phyloP scores from a whole-genome alignment of 495 filamentous ascomycete genomes.

The Chaetomidium leptoderma region DNA sequence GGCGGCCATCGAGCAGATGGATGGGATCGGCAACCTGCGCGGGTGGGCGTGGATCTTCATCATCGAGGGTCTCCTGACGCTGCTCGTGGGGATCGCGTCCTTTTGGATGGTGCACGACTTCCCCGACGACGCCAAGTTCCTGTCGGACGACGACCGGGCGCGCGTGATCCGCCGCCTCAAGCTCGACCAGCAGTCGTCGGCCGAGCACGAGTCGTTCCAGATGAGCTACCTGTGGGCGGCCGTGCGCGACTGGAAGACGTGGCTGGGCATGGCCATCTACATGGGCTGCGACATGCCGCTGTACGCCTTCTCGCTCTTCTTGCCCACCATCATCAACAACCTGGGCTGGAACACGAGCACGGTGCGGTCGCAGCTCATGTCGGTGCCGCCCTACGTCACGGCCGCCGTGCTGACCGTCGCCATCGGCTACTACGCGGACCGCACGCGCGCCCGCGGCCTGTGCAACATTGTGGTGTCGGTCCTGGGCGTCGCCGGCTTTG shows the following conservation, averaged over 20 bases:
- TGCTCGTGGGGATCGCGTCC: conserved; percentile 66
- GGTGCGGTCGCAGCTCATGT: conserved; percentile 72
- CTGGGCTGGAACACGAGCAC: conserved; percentile 59
- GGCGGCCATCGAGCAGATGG: conserved; percentile 70
- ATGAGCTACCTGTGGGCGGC: conserved; percentile 70
- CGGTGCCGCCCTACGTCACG: conserved; percentile 83
- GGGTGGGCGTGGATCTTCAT: conserved; percentile 90
- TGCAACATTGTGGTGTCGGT: conserved; percentile 73
- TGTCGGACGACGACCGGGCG: conserved; percentile 64
- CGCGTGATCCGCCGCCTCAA: conserved; percentile 71
- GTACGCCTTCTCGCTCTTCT: conserved; percentile 87
- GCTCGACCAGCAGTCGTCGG: conserved; percentile 70
- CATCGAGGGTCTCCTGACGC: conserved; percentile 70
- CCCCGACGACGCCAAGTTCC: conserved; percentile 74
- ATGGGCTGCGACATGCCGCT: conserved; percentile 73
- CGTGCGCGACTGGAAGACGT: conserved; percentile 86
- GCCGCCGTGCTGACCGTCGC: conserved; percentile 72
- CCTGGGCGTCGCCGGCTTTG: conserved; percentile 72
- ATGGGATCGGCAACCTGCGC: conserved; percentile 57
- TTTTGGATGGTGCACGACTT: conserved; percentile 91
- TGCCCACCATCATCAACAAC: conserved; percentile 76
- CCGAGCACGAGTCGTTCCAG: conserved; percentile 75
- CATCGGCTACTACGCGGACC: conserved; percentile 75
- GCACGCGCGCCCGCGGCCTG: conserved; percentile 69
- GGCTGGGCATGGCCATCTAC: conserved; percentile 67